A percentile compares a stretch with the other conserved stretches of the same genome.
phyloP scores from a whole-genome alignment of 2,329 filamentous ascomycete species.

The Calycina marina region DNA sequence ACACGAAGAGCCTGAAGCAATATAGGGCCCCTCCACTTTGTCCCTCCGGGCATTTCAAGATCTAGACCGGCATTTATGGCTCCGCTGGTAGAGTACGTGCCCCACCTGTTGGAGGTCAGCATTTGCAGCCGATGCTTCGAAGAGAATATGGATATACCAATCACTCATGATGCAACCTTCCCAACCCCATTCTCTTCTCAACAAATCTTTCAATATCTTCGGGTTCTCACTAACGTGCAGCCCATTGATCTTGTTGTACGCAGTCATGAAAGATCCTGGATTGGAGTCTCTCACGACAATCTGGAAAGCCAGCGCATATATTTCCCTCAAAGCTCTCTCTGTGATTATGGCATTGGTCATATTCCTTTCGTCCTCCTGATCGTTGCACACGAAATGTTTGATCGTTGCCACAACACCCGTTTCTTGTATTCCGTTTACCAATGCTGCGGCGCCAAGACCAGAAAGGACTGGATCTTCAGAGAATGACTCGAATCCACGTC shows the following conservation, averaged over 20 bases:
- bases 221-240: conserved; percentile 28
- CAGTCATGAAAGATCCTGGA: conserved; percentile 31
- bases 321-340: conserved; percentile 27
- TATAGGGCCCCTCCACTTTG: conserved; percentile 16
- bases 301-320: conserved; percentile 32
- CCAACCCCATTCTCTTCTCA: conserved; percentile 31
- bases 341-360: conserved; percentile 24
- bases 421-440: conserved; percentile 30
- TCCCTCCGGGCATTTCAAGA: conserved; percentile 44
- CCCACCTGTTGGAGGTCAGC: conserved; percentile 21
- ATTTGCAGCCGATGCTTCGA: background rate
- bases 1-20: conserved; percentile 14
- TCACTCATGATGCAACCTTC: conserved; percentile 33
- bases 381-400: conserved; percentile 33
- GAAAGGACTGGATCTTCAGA: conserved; percentile 32
- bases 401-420: conserved; percentile 29
- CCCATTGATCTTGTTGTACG: conserved; percentile 33
- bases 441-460: conserved; percentile 28
- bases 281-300: conserved; percentile 28
- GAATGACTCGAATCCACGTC: conserved; percentile 33
- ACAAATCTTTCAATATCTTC: conserved; percentile 25
- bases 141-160: conserved; percentile 25
- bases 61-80: conserved; percentile 37
- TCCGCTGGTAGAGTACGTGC: conserved; percentile 38
- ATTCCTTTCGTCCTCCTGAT: conserved; percentile 26